A percentile compares a stretch with the other conserved stretches of the same genome.
Conservation (phyloP, 345 rosid species). For the Erucastrum elatum region DNA sequence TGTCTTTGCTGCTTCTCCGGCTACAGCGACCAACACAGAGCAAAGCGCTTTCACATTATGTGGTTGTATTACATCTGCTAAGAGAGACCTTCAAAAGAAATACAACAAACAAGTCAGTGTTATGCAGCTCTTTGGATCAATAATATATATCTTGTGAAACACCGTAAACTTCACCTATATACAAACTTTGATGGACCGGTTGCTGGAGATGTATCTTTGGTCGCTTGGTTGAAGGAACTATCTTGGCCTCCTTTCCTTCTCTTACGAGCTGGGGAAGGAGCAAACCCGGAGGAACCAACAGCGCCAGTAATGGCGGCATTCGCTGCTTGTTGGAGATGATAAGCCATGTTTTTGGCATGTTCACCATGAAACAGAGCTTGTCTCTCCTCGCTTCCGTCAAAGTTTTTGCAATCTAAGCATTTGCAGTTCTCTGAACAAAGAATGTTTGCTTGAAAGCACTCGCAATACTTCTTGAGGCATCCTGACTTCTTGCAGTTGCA, state of each 20-base stretch:
- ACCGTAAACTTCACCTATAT: slow-evolving; percentile 61
- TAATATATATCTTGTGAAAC: background rate
- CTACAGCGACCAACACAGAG: slow-evolving; percentile 81
- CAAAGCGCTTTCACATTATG: slow-evolving; percentile 93
- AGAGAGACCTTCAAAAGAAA: slow-evolving; percentile 67
- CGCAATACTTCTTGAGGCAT: slow-evolving; percentile 98
- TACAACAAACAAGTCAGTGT: slow-evolving; percentile 44
- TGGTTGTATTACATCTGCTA: slow-evolving; percentile 91
- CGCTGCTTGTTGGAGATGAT: slow-evolving; percentile 93
- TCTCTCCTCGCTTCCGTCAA: slow-evolving; percentile 97
- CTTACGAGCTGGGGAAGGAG: slow-evolving; percentile 66
- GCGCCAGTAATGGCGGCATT: slow-evolving; percentile 99
- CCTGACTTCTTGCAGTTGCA: slow-evolving; percentile 99
- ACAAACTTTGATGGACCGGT: slow-evolving; percentile 65
- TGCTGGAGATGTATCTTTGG: slow-evolving; percentile 48
- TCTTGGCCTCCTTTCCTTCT: slow-evolving; percentile 92
- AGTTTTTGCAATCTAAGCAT: slow-evolving; percentile 97
- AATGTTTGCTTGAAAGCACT: slow-evolving; percentile 96
- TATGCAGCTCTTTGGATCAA: slow-evolving; percentile 7
- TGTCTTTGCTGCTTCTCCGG: slow-evolving; percentile 78
- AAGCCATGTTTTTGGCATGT: slow-evolving; percentile 76
- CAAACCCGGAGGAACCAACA: slow-evolving; percentile 87
- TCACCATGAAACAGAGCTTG: slow-evolving; percentile 92
- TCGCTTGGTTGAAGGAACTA: slow-evolving; percentile 57
- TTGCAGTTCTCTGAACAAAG: slow-evolving; percentile 96